Evolutionary conservation across 73 alveolate species (phyloP).

Genomic region (Paramecium biaurelia): DNA sequence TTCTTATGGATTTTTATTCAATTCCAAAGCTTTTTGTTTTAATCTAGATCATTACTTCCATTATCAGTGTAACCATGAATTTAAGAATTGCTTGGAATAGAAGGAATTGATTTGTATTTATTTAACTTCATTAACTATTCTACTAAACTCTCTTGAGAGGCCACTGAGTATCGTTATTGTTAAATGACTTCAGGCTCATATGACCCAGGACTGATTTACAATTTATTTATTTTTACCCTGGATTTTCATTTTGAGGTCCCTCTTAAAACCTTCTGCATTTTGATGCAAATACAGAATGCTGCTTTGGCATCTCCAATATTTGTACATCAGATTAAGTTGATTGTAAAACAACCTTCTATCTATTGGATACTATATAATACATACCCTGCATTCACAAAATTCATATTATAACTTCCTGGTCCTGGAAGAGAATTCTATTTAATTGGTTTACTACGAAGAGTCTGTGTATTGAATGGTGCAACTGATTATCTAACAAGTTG

Average conservation of each 20-base stretch:
- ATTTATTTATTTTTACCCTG: background rate
- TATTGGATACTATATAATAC: background rate
- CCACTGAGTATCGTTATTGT: background rate
- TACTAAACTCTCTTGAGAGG: background rate
- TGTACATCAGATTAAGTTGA: conserved; percentile 11
- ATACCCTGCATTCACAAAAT: conserved; percentile 1
- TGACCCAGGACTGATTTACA: conserved; percentile 25
- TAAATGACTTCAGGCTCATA: conserved; percentile 1
- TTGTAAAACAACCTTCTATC: conserved; percentile 15
- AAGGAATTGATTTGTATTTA: conserved; percentile 36
- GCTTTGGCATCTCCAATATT: conserved; percentile 41
- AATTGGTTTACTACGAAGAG: conserved; percentile 10
- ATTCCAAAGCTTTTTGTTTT: background rate
- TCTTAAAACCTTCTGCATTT: background rate
- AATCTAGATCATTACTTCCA: background rate
- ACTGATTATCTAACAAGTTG: background rate
- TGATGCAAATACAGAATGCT: background rate
- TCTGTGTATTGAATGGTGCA: conserved; percentile 42
- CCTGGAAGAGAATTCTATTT: conserved; percentile 15
- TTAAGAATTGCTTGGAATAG: conserved; percentile 2
- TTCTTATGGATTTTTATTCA: conserved; percentile 12
- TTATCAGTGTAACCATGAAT: conserved; percentile 43
- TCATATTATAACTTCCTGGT: conserved; percentile 37
- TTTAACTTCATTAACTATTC: conserved; percentile 10
- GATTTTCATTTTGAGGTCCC: background rate